Evolutionary conservation across 495 filamentous ascomycete species (phyloP), one percentile per base, ranked within the genome.

Genomic region (Penicillium ochrochloron): DNA sequence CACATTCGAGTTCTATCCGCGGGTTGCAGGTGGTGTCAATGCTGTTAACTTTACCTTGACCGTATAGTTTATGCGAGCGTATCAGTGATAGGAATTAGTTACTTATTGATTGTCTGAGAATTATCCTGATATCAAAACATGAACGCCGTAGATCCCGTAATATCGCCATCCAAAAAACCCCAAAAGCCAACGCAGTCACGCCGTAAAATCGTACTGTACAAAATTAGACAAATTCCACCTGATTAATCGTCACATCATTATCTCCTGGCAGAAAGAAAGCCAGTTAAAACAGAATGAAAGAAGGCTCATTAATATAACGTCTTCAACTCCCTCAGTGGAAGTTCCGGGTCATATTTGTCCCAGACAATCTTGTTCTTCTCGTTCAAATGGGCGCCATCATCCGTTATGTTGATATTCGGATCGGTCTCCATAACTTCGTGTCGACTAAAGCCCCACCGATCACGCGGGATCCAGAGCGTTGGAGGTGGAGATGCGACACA

Each of bases 391-490:
- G 89, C 89, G 2, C 86, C 88, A 61, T 84, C 78, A 68, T 92
- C 89, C 17, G 83, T 90, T 31, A 86, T 84, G 0, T 77, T 79
- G 9, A 88, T 85, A 9, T 73, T 70, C 1, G 79, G 72, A 62
- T 78, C 75, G 5, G 84, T 89, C 54, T 89, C 82, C 50, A 83
- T 70, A 42, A 90, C 75, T 71, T 92, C 90, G 65, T 88, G 83
- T 34, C 74, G 72, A 61, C 84, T 87, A 21, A 92, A 85, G 3
- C 88, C 85, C 67, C 84, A 87, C 2, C 84, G 77, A 72, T 93
- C 90, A 21, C 79, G 79, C 0, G 89, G 88, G 6, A 93, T 85
- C 90, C 90, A 93, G 9, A 93, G 75, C 46, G 80, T 77, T 7
- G 89, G 89, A 0, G 85, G 79, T 0, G 76, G 76, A 12, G 78